Evolutionary conservation across 352 stramenopile genomes (phyloP).

Genomic region (Phytophthora europaea): DNA sequence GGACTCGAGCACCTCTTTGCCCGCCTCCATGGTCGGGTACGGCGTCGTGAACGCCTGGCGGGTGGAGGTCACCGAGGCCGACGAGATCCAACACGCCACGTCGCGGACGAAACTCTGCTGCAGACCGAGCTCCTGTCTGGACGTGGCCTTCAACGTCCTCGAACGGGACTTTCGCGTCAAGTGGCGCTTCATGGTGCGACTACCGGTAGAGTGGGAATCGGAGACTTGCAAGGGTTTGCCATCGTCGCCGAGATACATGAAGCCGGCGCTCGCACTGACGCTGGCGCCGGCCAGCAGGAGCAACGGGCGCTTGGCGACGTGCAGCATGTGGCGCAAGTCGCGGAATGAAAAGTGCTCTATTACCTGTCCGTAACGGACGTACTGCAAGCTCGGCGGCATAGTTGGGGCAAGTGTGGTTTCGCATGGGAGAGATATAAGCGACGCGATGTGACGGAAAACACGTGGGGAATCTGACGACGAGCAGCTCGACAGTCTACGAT

Average conservation of each 20-base stretch:
- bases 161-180: slow-evolving; percentile 25
- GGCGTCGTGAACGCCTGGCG: slow-evolving; percentile 59
- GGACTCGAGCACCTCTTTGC: slow-evolving; percentile 19
- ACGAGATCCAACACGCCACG: slow-evolving; percentile 75
- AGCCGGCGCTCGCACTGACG: slow-evolving; percentile 60
- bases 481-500: background rate
- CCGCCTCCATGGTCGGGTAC: slow-evolving; percentile 25
- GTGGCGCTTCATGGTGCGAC: slow-evolving; percentile 23
- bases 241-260: slow-evolving; percentile 64
- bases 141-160: slow-evolving; percentile 46
- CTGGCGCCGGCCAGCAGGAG: slow-evolving; percentile 61
- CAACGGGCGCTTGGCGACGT: slow-evolving; percentile 64
- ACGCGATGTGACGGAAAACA: slow-evolving; percentile 31
- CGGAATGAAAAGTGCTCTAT: slow-evolving; percentile 15
- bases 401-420: slow-evolving; percentile 8
- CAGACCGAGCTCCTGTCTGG: slow-evolving; percentile 67
- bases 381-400: slow-evolving; percentile 22
- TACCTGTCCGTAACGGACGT: slow-evolving; percentile 9
- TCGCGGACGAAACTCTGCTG: slow-evolving; percentile 79
- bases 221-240: slow-evolving; percentile 10
- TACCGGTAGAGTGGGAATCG: background rate
- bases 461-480: slow-evolving; percentile 39
- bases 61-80: slow-evolving; percentile 64
- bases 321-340: slow-evolving; percentile 37
- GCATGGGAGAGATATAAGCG: slow-evolving; percentile 22